Base-by-base conservation (phyloP, 2,329 filamentous ascomycete genomes). In the Endocalyx cinctus region DNA sequence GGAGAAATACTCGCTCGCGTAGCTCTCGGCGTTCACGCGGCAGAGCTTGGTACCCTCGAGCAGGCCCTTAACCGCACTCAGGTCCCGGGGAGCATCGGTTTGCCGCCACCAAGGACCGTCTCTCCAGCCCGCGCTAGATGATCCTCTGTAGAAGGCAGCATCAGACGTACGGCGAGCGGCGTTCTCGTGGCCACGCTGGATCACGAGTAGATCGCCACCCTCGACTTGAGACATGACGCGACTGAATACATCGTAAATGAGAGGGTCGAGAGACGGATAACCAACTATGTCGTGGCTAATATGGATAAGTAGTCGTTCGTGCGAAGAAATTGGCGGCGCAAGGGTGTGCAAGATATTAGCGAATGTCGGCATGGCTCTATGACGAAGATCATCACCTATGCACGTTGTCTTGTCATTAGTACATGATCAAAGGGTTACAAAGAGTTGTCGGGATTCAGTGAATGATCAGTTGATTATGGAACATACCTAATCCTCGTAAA, bases 181-280 rank as follows among this genome's bases (percentile, higher is more conserved):
- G 30, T 82, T 86, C 62, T 97, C 92, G 41, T 87, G 84, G 14
- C 92, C 92, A 23, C 89, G 85, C 64, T 98, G 92, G 40, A 97
- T 80, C 35, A 98, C 92, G 34, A 97, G 74, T 13, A 98, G 72
- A 52, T 97, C 92, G 35, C 92, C 92, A 45, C 92, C 92, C 64
- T 98, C 92, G 28, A 98, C 92, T 65, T 98, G 92, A n/a, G 88
- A 78, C 92, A 98, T 98, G 52, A 98, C 89, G 33, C 88, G 82
- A 35, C 84, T 84, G 67, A 98, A 98, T 43, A 92, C 88, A 37
- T 77, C 76, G 63, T 97, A 87, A 50, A 97, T 87, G 34, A 96
- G 75, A 13, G 90, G 88, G 57, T 97, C 90, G 48, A 98, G 79
- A 13, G 87, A 90, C 3, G 92, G 92, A 59, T 98, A 98, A 48